These are phyloP conservation scores for Ophiostoma sp. DNA, from an alignment of 2,329 filamentous ascomycete genomes.

Conservation along the genomic window DNA sequence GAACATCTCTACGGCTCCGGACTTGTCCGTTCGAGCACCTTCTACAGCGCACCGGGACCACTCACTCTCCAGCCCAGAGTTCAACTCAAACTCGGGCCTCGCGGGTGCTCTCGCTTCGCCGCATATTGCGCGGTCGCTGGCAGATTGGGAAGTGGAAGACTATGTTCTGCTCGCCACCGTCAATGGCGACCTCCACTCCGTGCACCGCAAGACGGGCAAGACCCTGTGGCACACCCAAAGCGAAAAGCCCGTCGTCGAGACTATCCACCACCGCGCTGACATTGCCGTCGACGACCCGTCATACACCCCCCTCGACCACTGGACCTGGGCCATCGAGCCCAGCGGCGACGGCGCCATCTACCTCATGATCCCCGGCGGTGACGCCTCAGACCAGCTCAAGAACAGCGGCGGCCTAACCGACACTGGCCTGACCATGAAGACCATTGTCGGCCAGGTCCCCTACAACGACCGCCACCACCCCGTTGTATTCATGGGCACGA, in stretches of 20 bases:
- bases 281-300: conserved; percentile 55
- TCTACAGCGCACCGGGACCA: conserved; percentile 60
- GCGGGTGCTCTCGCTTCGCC: conserved; percentile 60
- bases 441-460: conserved; percentile 75
- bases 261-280: conserved; percentile 70
- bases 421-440: conserved; percentile 72
- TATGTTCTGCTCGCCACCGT: conserved; percentile 99
- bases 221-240: conserved; percentile 81
- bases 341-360: conserved; percentile 82
- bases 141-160: conserved; percentile 99
- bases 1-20: conserved; percentile 89
- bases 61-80: background rate
- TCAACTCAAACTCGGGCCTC: conserved; percentile 4
- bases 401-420: conserved; percentile 48
- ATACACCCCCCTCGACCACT: conserved; percentile 69
- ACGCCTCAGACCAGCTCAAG: conserved; percentile 26
- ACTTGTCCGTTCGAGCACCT: conserved; percentile 88
- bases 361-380: conserved; percentile 67
- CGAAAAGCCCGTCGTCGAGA: conserved; percentile 85
- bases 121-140: conserved; percentile 91
- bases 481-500: conserved; percentile 85
- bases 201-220: conserved; percentile 78
- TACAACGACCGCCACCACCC: conserved; percentile 69
- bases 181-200: conserved; percentile 91
- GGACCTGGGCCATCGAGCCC: conserved; percentile 92